Evolutionary conservation across 2,329 filamentous ascomycete genomes (phyloP).

Genomic region (Fusarium subglutinans): DNA sequence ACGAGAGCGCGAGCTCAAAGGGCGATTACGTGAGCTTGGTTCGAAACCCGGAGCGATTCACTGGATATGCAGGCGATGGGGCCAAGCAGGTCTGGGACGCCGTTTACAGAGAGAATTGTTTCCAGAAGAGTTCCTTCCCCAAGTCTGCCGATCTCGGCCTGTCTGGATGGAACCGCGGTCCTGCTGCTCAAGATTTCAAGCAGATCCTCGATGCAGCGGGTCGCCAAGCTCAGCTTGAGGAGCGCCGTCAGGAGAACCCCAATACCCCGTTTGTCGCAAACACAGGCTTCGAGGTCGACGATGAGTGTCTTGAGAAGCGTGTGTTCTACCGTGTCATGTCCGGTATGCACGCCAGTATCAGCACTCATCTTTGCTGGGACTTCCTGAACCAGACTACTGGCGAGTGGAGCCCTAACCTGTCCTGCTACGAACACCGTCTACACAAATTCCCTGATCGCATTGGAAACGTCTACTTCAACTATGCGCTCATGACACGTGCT

Average conservation of each 20-base stretch:
- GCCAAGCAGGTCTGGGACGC: conserved; percentile 94
- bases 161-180: conserved; percentile 54
- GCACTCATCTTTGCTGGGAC: conserved; percentile 94
- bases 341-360: conserved; percentile 98
- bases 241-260: conserved; percentile 55
- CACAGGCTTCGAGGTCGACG: conserved; percentile 78
- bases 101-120: conserved; percentile 98
- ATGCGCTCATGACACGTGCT: conserved; percentile 91
- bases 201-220: conserved; percentile 68
- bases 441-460: conserved; percentile 88
- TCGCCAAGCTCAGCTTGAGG: conserved; percentile 68
- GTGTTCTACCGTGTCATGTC: conserved; percentile 96
- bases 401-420: conserved; percentile 88
- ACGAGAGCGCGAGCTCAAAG: conserved; percentile 85
- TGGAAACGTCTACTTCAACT: conserved; percentile 99
- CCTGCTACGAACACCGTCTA: conserved; percentile 88
- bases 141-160: conserved; percentile 64
- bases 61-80: conserved; percentile 87
- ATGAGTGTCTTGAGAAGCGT: conserved; percentile 97
- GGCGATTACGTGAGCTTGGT: conserved; percentile 96
- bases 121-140: conserved; percentile 74
- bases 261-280: conserved; percentile 69
- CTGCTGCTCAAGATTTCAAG: conserved; percentile 69
- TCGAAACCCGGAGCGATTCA: conserved; percentile 94
- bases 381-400: conserved; percentile 96